Evolutionary conservation across 2,329 filamentous ascomycete species (phyloP), one percentile per base, ranked within the genome.

Genomic region (Cladosporium sp.): DNA sequence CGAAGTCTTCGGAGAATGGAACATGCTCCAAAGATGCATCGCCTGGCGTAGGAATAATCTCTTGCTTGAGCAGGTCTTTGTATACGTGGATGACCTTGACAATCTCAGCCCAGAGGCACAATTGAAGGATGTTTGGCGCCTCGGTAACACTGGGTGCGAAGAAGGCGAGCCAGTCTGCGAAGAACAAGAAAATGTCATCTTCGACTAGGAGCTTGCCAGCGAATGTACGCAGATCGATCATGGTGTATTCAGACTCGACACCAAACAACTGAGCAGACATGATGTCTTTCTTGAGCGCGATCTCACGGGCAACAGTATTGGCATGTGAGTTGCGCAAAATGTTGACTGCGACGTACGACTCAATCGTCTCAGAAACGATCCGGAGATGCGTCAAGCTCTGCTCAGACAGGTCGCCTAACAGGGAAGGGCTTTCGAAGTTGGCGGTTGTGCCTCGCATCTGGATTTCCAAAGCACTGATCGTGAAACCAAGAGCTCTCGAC

Each of bases 51-150:
- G 58, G 58, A 34, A 59, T 43, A 13, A 58, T 43, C n/a, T 65
- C 54, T 36, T 63, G 60, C 63, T 65, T 60, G 26, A 71, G 65
- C 10, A 70, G 56, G 8, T 62, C 62, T 43, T 80, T 78, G 73
- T 86, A 86, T 8, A 85, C 82, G 16, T 88, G 75, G 18, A 92
- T 84, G 6, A 93, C 88, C 79, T 96, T 96, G 66, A 96, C 88
- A 65, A 99, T 88, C 78, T 99, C 95, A 2, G 92, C 92, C 64
- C 96, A 84, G 75, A 96, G 97, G 79, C 93, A 97, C 54, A 98
- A 82, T 43, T 90, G 88, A 58, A 98, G 79, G 60, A 98, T 78
- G 76, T 97, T 70, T 11, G 67, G 65, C 18, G 75, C 74, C 57
- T 75, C 73, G 1, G 70, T 69, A 10, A 75, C 70, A 54, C 58